Base-by-base conservation (phyloP, 2,329 filamentous ascomycete species). In the Aspergillus felis region DNA sequence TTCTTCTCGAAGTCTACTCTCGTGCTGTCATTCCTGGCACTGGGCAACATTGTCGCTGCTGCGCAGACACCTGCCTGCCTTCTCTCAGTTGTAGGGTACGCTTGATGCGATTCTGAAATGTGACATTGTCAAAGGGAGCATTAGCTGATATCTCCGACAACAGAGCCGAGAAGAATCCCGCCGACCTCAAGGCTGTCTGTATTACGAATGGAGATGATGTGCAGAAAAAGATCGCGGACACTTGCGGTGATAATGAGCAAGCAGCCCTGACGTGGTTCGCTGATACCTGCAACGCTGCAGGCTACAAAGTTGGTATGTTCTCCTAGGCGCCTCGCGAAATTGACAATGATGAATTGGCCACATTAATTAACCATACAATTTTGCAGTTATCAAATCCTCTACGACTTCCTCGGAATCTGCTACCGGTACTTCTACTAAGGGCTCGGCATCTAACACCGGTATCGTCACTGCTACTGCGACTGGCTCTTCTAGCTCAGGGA, bases 11-110 rank as follows among this genome's bases (percentile, higher is more conserved):
- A 78, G 67, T 72, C 75, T 42, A 68, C 74, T 60, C 58, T 79
- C 56, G 56, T 76, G 57, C 60, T 80, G 55, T 74, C 78, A 57
- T 64, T 81, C 57, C 69, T 81, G 65, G 76, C 78, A 41, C 68
- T 79, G 56, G 71, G 73, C 66, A 74, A 76, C 61, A 68, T 77
- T 55, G 68, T 77, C 57, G 73, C 73, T 57, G 71, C 74, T 56
- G 72, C 75, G n/a, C 65, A 74, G 53, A 76, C 81, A 49, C 80
- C 80, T 28, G 78, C 78, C 54, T 84, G 81, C 68, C 71, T 84
- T 49, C 71, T 83, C 48, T 73, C 71, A 46, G 80, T 78, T 41
- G 74, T 83, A 62, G 80, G 80, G 80, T 82, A 76, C 61, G 76
- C 57, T 47, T 28, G 32, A 50, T 17, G 2, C 20, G 27, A 5